Evolutionary conservation across 2,329 filamentous ascomycete species (phyloP).

Genomic region (Helotiales sp.): DNA sequence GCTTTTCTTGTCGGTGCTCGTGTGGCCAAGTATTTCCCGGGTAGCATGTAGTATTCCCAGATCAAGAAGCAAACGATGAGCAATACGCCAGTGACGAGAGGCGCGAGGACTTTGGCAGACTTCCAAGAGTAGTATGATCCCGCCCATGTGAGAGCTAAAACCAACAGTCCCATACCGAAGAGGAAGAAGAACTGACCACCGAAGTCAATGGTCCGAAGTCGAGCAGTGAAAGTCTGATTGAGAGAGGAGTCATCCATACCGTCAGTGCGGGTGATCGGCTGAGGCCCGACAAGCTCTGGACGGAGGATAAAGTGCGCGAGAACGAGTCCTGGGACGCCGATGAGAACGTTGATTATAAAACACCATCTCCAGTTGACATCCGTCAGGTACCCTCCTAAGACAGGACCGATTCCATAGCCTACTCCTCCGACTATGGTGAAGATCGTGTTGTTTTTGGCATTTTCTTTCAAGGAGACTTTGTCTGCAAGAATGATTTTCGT

Average conservation of each 20-base stretch:
- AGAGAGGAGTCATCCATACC: constrained; percentile 40
- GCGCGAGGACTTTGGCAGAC: constrained; percentile 39
- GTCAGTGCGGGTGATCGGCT: constrained; percentile 43
- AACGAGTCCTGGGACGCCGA: constrained; percentile 51
- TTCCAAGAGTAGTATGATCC: constrained; percentile 44
- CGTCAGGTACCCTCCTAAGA: constrained; percentile 58
- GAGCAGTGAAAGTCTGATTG: constrained; percentile 32
- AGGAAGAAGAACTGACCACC: constrained; percentile 57
- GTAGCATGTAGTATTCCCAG: constrained; percentile 45
- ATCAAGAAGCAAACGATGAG: constrained; percentile 41
- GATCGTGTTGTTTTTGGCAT: constrained; percentile 60
- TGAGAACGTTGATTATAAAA: constrained; percentile 63
- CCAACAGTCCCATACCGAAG: constrained; percentile 37
- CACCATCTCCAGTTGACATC: constrained; percentile 63
- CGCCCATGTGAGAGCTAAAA: constrained; percentile 47
- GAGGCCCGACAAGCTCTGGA: constrained; percentile 56
- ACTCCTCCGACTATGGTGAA: constrained; percentile 61
- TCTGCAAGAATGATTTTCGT: constrained; percentile 65
- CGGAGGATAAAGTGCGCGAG: constrained; percentile 57
- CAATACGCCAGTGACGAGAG: constrained; percentile 40
- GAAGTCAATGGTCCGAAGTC: constrained; percentile 55
- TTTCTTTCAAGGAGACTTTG: constrained; percentile 60
- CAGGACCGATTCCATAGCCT: constrained; percentile 49
- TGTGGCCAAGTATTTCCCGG: constrained; percentile 46
- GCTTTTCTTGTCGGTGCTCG: constrained; percentile 55